Base-by-base conservation (phyloP, 2,329 filamentous ascomycete genomes). In the Colletotrichum eremochloae region DNA sequence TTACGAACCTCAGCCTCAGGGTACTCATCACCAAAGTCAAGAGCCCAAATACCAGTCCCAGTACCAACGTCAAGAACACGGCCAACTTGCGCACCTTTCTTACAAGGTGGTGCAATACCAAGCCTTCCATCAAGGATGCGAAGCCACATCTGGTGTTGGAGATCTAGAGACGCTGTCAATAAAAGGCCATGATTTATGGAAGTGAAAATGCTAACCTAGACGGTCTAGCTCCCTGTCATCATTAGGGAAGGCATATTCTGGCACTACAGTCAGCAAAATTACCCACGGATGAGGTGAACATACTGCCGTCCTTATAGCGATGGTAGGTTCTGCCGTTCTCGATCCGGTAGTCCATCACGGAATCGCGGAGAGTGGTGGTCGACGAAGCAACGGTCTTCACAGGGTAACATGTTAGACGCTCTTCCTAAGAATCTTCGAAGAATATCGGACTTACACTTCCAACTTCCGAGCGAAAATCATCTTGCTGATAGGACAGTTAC, bases 101-200 rank as follows among this genome's bases (percentile, higher is more conserved):
- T 68, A 11, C 71, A 73, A 0, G 81, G 82, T 3, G 74, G 76
- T 9, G 63, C 63, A 0, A 76, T 50, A 33, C 74, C 79, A 0
- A 82, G 75, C 40, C 78, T 79, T 6, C 77, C 77, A 1, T 78
- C 76, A 14, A 81, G 75, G 0, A 79, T 81, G 4, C 83, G 71
- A 0, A 72, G 60, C 50, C 79, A 80, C 0, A 82, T 65, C 38
- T 81, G 76, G 64, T 83, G 81, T 72, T 82, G 80, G 0, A 83
- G 69, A 67, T 83, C 80, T 78, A n/a, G 15, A 20, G 18, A 5
- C 31, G 18, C 29, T 20, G 31, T 66, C 2, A 66, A 33, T 1
- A 44, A 42, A 14, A 3, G 11, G 12, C 4, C 33, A 9, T 31
- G 29, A 14, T 14, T 53, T 14, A 53, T n/a, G 46, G 46, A 48